These are phyloP conservation scores for Ophiostoma sp. DNA, from an alignment of 2,329 filamentous ascomycete species.

Conservation along the genomic window DNA sequence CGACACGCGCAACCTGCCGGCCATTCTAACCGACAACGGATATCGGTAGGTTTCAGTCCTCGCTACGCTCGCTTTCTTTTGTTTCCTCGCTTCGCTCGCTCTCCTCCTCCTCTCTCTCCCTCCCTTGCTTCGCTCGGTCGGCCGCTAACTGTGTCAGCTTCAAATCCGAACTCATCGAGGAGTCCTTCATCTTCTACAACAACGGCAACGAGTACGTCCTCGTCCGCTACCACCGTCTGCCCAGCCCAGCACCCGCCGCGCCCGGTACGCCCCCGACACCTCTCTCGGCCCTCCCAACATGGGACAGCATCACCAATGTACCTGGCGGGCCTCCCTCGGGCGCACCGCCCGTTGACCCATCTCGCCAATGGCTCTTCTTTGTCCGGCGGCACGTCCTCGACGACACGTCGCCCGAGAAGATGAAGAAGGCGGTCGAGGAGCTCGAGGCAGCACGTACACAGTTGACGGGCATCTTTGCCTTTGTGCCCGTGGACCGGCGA, in stretches of 20 bases:
- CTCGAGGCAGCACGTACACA: slow-evolving; percentile 49
- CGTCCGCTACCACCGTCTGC: slow-evolving; percentile 47
- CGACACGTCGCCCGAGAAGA: slow-evolving; percentile 58
- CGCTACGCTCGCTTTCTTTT: neutral
- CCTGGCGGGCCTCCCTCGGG: neutral
- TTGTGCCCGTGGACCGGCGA: slow-evolving; percentile 53
- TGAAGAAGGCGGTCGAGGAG: slow-evolving; percentile 55
- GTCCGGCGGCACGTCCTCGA: slow-evolving; percentile 56
- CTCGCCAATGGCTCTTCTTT: slow-evolving; percentile 56
- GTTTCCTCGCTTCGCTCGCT: neutral
- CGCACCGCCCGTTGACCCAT: slow-evolving; percentile 44
- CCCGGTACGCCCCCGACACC: slow-evolving; percentile 35
- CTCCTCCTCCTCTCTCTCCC: neutral
- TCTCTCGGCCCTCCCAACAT: slow-evolving; percentile 46
- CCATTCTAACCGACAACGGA: slow-evolving; percentile 53
- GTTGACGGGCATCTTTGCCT: slow-evolving; percentile 55
- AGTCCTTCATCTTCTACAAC: slow-evolving; percentile 54
- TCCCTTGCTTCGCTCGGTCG: slow-evolving; percentile 17
- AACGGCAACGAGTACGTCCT: slow-evolving; percentile 58
- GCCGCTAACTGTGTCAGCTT: slow-evolving; percentile 42
- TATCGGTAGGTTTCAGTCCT: slow-evolving; percentile 45
- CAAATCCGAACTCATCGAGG: slow-evolving; percentile 55
- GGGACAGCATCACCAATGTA: slow-evolving; percentile 41
- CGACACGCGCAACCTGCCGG: slow-evolving; percentile 50
- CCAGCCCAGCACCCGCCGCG: slow-evolving; percentile 21